phyloP scores from a whole-genome alignment of 176 grass and related monocot species.

The Puccinellia tenuiflora region DNA sequence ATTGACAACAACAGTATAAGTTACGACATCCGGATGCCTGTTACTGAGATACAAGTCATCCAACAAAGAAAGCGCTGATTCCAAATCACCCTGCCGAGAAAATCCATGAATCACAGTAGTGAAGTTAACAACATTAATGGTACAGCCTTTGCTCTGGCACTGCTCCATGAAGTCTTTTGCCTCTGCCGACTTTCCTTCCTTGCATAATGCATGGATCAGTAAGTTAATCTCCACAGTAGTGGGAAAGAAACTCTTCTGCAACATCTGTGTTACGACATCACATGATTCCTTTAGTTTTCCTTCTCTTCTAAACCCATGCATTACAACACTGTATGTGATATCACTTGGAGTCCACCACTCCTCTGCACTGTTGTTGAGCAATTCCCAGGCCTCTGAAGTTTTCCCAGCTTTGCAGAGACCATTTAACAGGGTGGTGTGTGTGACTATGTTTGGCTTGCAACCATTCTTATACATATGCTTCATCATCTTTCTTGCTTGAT shows the following conservation, averaged over 20 bases:
- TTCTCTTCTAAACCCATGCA: constrained; percentile 92
- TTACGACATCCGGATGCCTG: constrained; percentile 86
- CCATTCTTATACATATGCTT: constrained; percentile 69
- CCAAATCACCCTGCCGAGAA: constrained; percentile 67
- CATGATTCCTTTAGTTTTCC: constrained; percentile 83
- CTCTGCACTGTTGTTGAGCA: constrained; percentile 75
- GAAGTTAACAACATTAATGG: constrained; percentile 92
- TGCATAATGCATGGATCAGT: constrained; percentile 78
- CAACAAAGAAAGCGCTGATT: constrained; percentile 72
- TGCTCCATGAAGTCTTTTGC: constrained; percentile 88
- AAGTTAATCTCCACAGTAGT: constrained; percentile 87
- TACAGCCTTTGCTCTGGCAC: constrained; percentile 81
- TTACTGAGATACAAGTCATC: constrained; percentile 97
- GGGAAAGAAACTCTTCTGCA: constrained; percentile 74
- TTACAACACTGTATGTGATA: constrained; percentile 79
- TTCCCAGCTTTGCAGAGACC: constrained; percentile 77
- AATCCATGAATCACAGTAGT: constrained; percentile 97
- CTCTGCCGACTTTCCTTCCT: constrained; percentile 46
- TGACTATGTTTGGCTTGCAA: constrained; percentile 92
- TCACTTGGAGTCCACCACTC: constrained; percentile 91
- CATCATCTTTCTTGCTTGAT: constrained; percentile 78
- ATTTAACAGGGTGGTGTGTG: constrained; percentile 77
- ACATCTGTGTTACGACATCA: constrained; percentile 75
- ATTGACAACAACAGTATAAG: constrained; percentile 84
- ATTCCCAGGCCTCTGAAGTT: constrained; percentile 68